phyloP scores from a whole-genome alignment of 371 early-diverging fungal species.

The Vairimorpha ceranae region DNA sequence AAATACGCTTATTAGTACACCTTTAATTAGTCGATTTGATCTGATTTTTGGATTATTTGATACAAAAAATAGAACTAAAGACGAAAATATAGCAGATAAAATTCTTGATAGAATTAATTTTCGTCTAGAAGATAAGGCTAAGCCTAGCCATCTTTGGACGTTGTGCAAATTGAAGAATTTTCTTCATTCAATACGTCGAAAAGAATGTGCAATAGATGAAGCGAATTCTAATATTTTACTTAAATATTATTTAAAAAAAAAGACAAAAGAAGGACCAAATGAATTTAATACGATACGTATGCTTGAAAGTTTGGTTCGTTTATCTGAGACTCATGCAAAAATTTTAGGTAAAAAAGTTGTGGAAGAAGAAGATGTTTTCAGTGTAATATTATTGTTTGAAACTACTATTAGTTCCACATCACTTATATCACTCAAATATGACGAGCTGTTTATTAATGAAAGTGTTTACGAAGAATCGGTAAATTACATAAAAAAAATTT shows the following conservation, averaged over 20 bases:
- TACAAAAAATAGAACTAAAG: neutral
- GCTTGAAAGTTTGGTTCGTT: constrained; percentile 61
- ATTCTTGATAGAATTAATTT: constrained; percentile 19
- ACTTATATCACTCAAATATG: constrained; percentile 2
- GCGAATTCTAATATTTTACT: constrained; percentile 35
- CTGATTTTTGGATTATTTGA: constrained; percentile 60
- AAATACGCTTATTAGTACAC: constrained; percentile 55
- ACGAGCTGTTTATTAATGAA: constrained; percentile 39
- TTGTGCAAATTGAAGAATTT: constrained; percentile 25
- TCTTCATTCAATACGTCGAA: constrained; percentile 29
- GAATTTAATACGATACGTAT: constrained; percentile 59
- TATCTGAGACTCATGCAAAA: constrained; percentile 60
- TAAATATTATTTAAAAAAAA: constrained; percentile 54
- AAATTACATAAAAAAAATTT: constrained; percentile 4
- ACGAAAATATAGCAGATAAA: constrained; percentile 25
- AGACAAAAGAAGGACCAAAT: constrained; percentile 37
- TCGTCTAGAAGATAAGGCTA: neutral
- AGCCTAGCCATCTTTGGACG: constrained; percentile 32
- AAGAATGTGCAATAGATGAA: constrained; percentile 22
- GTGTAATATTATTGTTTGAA: constrained; percentile 49
- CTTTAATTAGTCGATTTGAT: constrained; percentile 62
- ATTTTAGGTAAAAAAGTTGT: constrained; percentile 17
- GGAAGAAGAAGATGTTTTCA: constrained; percentile 42
- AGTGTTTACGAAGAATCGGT: constrained; percentile 2
- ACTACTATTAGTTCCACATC: constrained; percentile 20